Conservation (phyloP, 2,329 filamentous ascomycete species). For the Claviceps sp. region DNA sequence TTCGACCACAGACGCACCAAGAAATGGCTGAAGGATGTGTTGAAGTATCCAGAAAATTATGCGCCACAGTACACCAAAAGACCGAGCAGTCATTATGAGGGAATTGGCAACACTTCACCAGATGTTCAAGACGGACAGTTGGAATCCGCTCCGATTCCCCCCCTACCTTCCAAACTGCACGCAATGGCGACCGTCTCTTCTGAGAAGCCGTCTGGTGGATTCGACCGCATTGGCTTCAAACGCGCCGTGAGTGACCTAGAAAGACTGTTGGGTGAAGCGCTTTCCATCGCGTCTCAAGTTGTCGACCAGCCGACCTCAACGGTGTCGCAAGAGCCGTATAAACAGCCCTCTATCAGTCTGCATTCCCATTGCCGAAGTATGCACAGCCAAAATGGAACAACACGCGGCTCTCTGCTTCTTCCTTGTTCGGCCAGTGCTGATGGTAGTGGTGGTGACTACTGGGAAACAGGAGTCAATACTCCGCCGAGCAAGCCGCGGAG, state of each 20-base stretch:
- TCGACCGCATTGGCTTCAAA: constrained; percentile 20
- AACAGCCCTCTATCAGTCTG: constrained; percentile 7
- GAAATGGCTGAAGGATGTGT: constrained; percentile 20
- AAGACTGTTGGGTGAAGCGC: constrained; percentile 31
- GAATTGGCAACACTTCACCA: constrained; percentile 4
- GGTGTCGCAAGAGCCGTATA: constrained; percentile 5
- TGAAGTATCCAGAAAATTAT: constrained; percentile 15
- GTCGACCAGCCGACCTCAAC: constrained; percentile 19
- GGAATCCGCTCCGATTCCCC: constrained; percentile 10
- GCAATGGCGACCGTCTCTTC: constrained; percentile 10
- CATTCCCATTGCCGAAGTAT: constrained; percentile 6
- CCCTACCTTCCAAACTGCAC: constrained; percentile 8
- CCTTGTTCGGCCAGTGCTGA: constrained; percentile 5
- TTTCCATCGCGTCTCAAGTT: constrained; percentile 28
- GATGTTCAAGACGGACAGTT: constrained; percentile 11
- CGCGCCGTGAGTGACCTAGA: constrained; percentile 30
- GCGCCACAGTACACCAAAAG: constrained; percentile 16
- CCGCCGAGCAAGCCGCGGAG: background rate
- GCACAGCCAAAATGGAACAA: background rate
- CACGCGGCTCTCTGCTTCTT: background rate
- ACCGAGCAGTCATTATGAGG: constrained; percentile 8
- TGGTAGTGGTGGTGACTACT: constrained; percentile 5
- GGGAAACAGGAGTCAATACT: background rate
- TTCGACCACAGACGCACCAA: constrained; percentile 21
- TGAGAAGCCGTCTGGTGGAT: constrained; percentile 10